Base-by-base conservation (phyloP, 805 yeast genomes). In the Yamadazyma phyllophila region DNA sequence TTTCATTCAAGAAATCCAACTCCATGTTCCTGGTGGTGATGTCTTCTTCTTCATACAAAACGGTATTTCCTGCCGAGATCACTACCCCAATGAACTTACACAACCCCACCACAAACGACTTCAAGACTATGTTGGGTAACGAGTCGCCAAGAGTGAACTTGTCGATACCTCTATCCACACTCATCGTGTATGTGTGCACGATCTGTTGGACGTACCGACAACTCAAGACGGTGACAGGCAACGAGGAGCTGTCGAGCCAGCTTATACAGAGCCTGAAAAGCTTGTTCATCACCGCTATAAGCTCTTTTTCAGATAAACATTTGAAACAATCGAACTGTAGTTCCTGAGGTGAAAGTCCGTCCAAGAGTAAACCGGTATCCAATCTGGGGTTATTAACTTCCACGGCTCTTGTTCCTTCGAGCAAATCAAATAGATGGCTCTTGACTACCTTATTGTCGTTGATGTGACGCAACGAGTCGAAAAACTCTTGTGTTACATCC, bases 401-500 rank as follows among this genome's bases (percentile, higher is more conserved):
- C 49, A 89, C 67, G 0, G 98, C 96, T 53, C 91, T 83, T 1
- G 97, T 87, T 0, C 97, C 95, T 54, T 88, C 89, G 50, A 85
- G 71, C 38, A 92, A 71, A 44, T 81, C 78, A 65, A 89, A 88
- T 24, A 66, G 65, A 0, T 80, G 75, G 8, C 78, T 73, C 54
- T 81, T 81, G 4, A 79, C 78, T 14, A 92, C 81, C 39, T 76
- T 71, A 27, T 82, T 83, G 32, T 77, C 74, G 13, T 62, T 58
- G 32, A 83, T 60, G 2, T 49, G 53, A 10, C 56, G 46, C 33
- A 77, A 57, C 14, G 78, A 66, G 3, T 60, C 49, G 41, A 75
- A 70, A 34, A 86, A 67, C n/a, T 66, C 60, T 4, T 63, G 56
- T 0, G 91, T 85, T n/a, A 86, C 70, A 57, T 85, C 90, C 7